A percentile compares a stretch with the other conserved stretches of the same genome.
phyloP scores from a whole-genome alignment of 1,284 basidiomycete genomes.

The Apiotrichum siamense region DNA sequence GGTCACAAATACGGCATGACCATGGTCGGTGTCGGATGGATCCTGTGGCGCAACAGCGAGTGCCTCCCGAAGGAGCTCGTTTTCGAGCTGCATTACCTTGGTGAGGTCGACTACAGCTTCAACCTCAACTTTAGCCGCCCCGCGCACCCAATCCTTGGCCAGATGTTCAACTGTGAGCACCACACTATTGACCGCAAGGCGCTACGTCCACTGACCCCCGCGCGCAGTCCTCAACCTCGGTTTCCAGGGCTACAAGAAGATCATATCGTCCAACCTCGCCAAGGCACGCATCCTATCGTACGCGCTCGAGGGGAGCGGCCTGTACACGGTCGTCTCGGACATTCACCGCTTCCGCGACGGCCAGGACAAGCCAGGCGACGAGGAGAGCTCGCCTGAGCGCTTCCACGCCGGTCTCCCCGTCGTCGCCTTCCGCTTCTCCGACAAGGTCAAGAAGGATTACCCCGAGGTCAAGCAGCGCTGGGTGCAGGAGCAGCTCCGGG shows the following conservation, averaged over 20 bases:
- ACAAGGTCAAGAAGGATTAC: slow-evolving; percentile 62
- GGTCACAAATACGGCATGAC: slow-evolving; percentile 85
- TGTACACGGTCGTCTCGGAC: slow-evolving; percentile 56
- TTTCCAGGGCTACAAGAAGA: slow-evolving; percentile 64
- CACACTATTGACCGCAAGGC: background rate
- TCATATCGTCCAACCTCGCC: slow-evolving; percentile 65
- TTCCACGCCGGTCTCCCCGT: slow-evolving; percentile 67
- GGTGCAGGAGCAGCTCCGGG: slow-evolving; percentile 59
- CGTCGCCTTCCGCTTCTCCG: slow-evolving; percentile 83
- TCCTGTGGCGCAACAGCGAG: slow-evolving; percentile 71
- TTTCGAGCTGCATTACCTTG: slow-evolving; percentile 80
- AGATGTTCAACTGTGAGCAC: slow-evolving; percentile 71
- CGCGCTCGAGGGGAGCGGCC: slow-evolving; percentile 73
- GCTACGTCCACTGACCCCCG: background rate
- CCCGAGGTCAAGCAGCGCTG: slow-evolving; percentile 78
- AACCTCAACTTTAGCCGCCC: slow-evolving; percentile 90
- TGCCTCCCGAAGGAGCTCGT: slow-evolving; percentile 80
- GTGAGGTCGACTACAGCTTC: slow-evolving; percentile 62
- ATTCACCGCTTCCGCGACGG: slow-evolving; percentile 43
- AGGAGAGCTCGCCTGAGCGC: slow-evolving; percentile 26
- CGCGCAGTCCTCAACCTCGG: slow-evolving; percentile 69
- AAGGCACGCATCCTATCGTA: slow-evolving; percentile 81
- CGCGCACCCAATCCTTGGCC: slow-evolving; percentile 73
- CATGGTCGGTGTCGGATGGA: slow-evolving; percentile 57
- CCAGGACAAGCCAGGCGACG: slow-evolving; percentile 5